Conservation (phyloP, 768 basidiomycete genomes). For the Podaxis sp. region DNA sequence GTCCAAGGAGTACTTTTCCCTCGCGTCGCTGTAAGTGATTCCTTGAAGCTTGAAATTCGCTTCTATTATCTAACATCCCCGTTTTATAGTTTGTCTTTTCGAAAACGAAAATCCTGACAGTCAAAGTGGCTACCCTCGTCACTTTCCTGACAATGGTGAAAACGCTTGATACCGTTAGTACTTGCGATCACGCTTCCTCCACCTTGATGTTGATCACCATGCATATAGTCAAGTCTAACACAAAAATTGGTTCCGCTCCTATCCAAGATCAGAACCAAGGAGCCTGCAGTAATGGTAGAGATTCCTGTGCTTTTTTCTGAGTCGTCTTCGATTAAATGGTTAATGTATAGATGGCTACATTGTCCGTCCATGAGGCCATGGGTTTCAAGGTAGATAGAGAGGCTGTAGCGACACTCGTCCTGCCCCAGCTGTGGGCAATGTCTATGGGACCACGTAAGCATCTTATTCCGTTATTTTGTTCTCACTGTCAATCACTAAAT, state of each 20-base stretch:
- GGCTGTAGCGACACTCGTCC: slow-evolving; percentile 83
- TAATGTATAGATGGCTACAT: slow-evolving; percentile 70
- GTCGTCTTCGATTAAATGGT: neutral
- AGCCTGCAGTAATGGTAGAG: slow-evolving; percentile 87
- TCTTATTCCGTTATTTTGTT: neutral
- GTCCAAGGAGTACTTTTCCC: slow-evolving; percentile 90
- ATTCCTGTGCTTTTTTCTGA: slow-evolving; percentile 18
- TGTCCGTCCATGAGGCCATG: slow-evolving; percentile 94
- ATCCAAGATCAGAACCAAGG: slow-evolving; percentile 94
- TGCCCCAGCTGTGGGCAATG: slow-evolving; percentile 96
- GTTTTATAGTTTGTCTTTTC: slow-evolving; percentile 80
- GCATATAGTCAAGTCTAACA: slow-evolving; percentile 71
- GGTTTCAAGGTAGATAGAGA: slow-evolving; percentile 92
- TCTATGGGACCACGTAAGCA: slow-evolving; percentile 87
- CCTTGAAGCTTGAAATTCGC: neutral
- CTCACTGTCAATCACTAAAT: neutral
- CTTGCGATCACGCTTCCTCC: neutral
- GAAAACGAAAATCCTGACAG: slow-evolving; percentile 83
- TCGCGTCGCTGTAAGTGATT: slow-evolving; percentile 74
- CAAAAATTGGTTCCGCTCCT: slow-evolving; percentile 94
- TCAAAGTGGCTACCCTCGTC: slow-evolving; percentile 87
- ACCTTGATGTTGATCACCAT: neutral
- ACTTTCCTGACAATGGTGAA: slow-evolving; percentile 88
- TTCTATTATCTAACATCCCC: slow-evolving; percentile 1
- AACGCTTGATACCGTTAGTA: slow-evolving; percentile 78